Percentiles rank a stretch among this genome's conserved stretches.
Conservation (phyloP, 2,329 filamentous ascomycete genomes). For the Zymoseptoria ardabiliae region DNA sequence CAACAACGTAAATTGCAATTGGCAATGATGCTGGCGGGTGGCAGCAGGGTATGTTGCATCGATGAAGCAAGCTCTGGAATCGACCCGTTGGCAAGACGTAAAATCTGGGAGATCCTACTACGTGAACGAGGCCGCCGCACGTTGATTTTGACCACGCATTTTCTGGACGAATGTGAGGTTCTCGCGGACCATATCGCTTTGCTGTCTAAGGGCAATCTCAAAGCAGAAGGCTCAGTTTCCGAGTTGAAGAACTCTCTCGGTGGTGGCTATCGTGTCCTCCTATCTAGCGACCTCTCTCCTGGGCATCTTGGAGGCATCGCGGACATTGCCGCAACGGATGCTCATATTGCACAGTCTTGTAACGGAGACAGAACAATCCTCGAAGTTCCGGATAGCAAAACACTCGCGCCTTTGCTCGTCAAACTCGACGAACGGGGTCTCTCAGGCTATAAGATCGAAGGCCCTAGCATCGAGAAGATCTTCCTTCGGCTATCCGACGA, state of each 20-base stretch:
- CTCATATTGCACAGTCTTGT: not conserved
- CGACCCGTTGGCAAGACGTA: conserved; percentile 73
- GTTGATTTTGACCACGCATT: conserved; percentile 81
- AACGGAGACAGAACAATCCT: conserved; percentile 4
- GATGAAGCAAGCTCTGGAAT: conserved; percentile 83
- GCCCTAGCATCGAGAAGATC: conserved; percentile 83
- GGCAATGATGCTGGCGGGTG: conserved; percentile 87
- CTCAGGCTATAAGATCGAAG: conserved; percentile 70
- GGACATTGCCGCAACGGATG: not conserved
- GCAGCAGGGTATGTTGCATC: conserved; percentile 72
- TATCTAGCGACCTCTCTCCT: too few relatives aligned
- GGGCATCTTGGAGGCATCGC: not conserved
- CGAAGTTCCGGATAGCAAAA: conserved; percentile 4
- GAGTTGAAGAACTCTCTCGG: conserved; percentile 73
- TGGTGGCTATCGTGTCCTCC: conserved; percentile 73
- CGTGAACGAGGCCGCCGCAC: conserved; percentile 72
- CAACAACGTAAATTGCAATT: conserved; percentile 86
- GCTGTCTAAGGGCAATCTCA: conserved; percentile 71
- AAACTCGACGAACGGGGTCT: conserved; percentile 56
- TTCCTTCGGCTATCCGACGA: conserved; percentile 80
- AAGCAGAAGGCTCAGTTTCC: conserved; percentile 73
- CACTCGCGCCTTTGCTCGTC: conserved; percentile 6
- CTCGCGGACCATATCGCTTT: conserved; percentile 81
- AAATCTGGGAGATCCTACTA: conserved; percentile 86
- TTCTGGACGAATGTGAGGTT: conserved; percentile 82